phyloP scores from a whole-genome alignment of 345 rosid genomes.

The Populus tremula region DNA sequence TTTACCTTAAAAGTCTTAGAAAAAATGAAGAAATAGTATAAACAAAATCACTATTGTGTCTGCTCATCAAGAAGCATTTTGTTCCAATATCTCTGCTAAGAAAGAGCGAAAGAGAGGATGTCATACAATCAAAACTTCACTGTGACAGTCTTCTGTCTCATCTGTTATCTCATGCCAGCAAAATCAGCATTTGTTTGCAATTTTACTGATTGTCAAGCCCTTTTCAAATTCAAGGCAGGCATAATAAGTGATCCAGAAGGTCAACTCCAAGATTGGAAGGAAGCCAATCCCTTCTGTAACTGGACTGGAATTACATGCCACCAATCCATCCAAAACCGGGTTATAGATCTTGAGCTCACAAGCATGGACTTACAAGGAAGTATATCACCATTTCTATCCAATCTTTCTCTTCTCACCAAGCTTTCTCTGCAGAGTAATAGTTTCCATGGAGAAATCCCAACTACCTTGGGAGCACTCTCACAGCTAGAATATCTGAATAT shows the following conservation, averaged over 20 bases:
- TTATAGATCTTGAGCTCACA: not conserved
- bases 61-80: not conserved
- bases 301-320: slow-evolving; percentile 17
- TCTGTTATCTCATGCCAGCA: not conserved
- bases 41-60: not conserved
- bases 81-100: not conserved
- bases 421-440: slow-evolving; percentile 10
- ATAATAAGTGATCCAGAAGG: slow-evolving; percentile 8
- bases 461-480: not conserved
- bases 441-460: slow-evolving; percentile 11
- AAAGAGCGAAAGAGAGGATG: not conserved
- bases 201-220: slow-evolving; percentile 14
- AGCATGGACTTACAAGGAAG: slow-evolving; percentile 1
- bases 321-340: slow-evolving; percentile 4
- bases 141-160: slow-evolving; percentile 2
- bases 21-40: not conserved
- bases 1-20: not conserved
- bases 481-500: slow-evolving; percentile 1
- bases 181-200: not conserved
- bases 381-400: slow-evolving; percentile 15
- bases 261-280: slow-evolving; percentile 9
- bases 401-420: slow-evolving; percentile 6
- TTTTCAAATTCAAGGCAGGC: slow-evolving; percentile 14
- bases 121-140: not conserved
- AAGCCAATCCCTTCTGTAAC: slow-evolving; percentile 5